Percentiles rank a stretch among this genome's conserved stretches.
These are phyloP conservation scores for barley (Hordeum vulgare) DNA, from an alignment of 176 grass and related monocot genomes.

Conservation along the genomic window MorexV3_pseudomolecules_assembly NC_058522.1:566899653-566900152, in stretches of 20 bases:
- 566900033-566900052: neutral
- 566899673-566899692: too few relatives aligned
- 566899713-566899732: neutral
- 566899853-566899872: neutral
- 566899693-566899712: neutral
- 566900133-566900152: too few relatives aligned
- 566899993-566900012: neutral
- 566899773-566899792: neutral
- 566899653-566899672: too few relatives aligned
- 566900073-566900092: neutral
- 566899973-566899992: neutral
- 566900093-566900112: neutral
- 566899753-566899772: neutral
- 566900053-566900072: neutral
- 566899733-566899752: neutral
- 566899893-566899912: neutral
- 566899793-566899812: neutral
- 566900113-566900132: constrained; percentile 3
- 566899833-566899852: neutral
- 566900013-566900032: neutral
- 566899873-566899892: neutral
- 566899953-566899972: neutral
- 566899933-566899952: neutral
- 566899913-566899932: neutral
- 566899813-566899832: neutral